Base-by-base conservation (phyloP, 805 yeast genomes). In the Candida yuanshanica region DNA sequence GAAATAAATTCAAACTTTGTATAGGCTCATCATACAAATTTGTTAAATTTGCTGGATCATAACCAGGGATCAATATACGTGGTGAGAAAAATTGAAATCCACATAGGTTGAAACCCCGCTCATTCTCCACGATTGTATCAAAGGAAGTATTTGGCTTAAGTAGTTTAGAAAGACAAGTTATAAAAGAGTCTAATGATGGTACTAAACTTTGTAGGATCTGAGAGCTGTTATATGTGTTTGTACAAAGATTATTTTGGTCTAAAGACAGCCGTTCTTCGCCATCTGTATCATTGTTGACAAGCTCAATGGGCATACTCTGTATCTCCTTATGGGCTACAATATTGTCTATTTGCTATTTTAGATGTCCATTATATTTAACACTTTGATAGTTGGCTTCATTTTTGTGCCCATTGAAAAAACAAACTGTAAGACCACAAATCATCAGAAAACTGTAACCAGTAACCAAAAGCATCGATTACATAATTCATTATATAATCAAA, bases 11-110 rank as follows among this genome's bases (percentile, higher is more conserved):
- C 7, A 47, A n/a, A 11, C 47, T 40, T 3, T 18, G 21, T 5
- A 52, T 34, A 2, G 66, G 64, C 35, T 44, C 31, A 50, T 45
- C 43, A 53, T 50, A 53, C 53, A 48, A 49, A 52, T 38, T 55
- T 24, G 45, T 42, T 14, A 50, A 68, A 39, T 17, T 31, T 3
- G 21, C n/a, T 10, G 81, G 81, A 51, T 77, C 82, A 2, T 73
- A 22, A 5, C 33, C 37, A 2, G 63, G 79, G 26, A 45, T 40
- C 2, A 77, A 42, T 22, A 77, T 56, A 20, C 72, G 62, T 36
- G 66, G 65, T 21, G 77, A 68, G 47, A 68, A 77, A 14, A 74
- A 50, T 2, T 79, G 76, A 27, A 72, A 66, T 2, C 82, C 83
- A 47, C 75, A 66, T 2, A 75, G 26, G 34, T 68, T 70, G 39